Evolutionary conservation across 129 eudicot genomes (phyloP), one percentile per base, ranked within the genome.

Genomic region (Silybum marianum): DNA sequence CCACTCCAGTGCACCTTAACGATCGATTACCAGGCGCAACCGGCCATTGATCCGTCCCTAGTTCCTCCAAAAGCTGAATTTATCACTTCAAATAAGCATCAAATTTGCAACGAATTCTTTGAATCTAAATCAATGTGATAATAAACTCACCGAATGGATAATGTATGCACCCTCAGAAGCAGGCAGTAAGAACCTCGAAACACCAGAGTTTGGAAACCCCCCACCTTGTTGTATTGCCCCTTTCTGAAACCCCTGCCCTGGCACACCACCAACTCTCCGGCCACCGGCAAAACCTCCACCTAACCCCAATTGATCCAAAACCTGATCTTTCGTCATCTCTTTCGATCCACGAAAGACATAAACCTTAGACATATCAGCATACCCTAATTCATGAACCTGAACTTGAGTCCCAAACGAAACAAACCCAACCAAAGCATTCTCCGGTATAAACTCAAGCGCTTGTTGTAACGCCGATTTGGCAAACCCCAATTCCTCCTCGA

Each of bases 1-100:
- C 99, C 79, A 92, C 99, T 16, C 99, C 99, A 8, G 99, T 95
- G 82, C 99, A 95, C 79, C 99, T 77, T 76, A 87, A 81, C 6
- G 99, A 85, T 40, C 99, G 84, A 79, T 90, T 91, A 9, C 95
- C 98, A 28, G 95, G 97, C 34, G 93, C 85, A 86, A 93, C 92
- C 0, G 94, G 97, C 93, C 97, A 95, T 60, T 88, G 94, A 88
- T 95, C 99, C 4, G 98, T 89, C 1, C 89, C 88, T 82, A 95
- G 79, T 25, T 95, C 98, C 88, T 95, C 99, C 94, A 95, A 82
- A 80, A 95, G 85, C 99, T 95, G 83, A 63, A 87, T 69, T 69
- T 51, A 58, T 75, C 36, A 73, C 85, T 72, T 73, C 67, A 69
- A 69, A 75, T 48, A 40, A 79, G 23, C 70, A 62, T 66, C 79